phyloP scores from a whole-genome alignment of 192 early-diverging fungal species.

The Mortierella alpina region DNA sequence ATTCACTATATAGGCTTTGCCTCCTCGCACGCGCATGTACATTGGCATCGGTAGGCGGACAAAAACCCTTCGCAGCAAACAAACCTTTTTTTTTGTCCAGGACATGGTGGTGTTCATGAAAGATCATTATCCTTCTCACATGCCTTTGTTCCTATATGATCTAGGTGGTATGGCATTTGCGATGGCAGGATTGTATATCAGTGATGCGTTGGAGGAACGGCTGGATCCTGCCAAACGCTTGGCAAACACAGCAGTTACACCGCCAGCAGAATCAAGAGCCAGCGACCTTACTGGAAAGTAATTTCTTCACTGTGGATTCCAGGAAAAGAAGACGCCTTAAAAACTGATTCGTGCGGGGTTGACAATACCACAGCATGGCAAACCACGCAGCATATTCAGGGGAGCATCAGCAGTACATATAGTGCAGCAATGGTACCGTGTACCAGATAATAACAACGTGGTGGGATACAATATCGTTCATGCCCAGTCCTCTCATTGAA shows the following conservation, averaged over 20 bases:
- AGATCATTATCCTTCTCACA: not conserved
- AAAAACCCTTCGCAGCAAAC: not conserved
- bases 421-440: too few species aligned
- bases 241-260: not conserved
- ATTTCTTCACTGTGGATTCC: too few species aligned
- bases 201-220: constrained; percentile 40
- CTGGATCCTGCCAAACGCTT: constrained; percentile 32
- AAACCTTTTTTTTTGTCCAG: not conserved
- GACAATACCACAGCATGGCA: too few species aligned
- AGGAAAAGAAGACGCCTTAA: too few species aligned
- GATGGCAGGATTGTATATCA: constrained; percentile 39
- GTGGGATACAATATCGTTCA: too few species aligned
- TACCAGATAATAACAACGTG: too few species aligned
- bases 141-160: not conserved
- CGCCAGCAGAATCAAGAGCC: not conserved
- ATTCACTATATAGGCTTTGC: constrained; percentile 24
- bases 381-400: too few species aligned
- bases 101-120: not conserved
- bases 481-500: too few species aligned
- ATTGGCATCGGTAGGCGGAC: constrained; percentile 39
- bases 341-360: too few species aligned
- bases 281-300: too few species aligned
- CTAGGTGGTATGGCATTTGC: constrained; percentile 51
- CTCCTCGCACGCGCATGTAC: constrained; percentile 50
- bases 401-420: too few species aligned